Conservation (phyloP, 495 filamentous ascomycete genomes). For the Pseudoneurospora amorphoporcata region DNA sequence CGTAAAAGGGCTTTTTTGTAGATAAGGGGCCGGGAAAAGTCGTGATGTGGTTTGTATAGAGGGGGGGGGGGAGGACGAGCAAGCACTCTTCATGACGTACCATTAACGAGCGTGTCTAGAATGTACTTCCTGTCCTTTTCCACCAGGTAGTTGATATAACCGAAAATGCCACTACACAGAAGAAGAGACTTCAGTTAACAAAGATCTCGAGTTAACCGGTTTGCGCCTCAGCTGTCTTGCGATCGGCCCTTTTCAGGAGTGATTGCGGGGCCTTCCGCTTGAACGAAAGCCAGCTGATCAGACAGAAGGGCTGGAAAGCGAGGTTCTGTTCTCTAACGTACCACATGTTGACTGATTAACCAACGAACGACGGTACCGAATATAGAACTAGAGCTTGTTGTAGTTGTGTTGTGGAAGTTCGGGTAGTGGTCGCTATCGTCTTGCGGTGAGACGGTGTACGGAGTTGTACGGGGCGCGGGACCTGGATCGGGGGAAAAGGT, state of each 20-base stretch:
- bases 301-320: neutral
- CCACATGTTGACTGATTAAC: slow-evolving; percentile 25
- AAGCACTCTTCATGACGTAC: slow-evolving; percentile 31
- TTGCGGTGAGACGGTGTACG: neutral
- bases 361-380: slow-evolving; percentile 14
- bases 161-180: slow-evolving; percentile 81
- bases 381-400: neutral
- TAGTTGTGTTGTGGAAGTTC: neutral
- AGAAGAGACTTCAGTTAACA: neutral
- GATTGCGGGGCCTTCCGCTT: neutral
- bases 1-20: neutral
- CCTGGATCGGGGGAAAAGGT: neutral
- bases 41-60: neutral
- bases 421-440: neutral
- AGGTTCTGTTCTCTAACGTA: slow-evolving; percentile 13
- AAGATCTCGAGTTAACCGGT: neutral
- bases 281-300: neutral
- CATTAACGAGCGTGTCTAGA: slow-evolving; percentile 91
- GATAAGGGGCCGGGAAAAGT: slow-evolving; percentile 7
- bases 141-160: slow-evolving; percentile 86
- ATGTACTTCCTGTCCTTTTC: slow-evolving; percentile 96
- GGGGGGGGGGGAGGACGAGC: neutral
- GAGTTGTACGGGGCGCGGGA: neutral
- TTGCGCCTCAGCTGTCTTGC: neutral
- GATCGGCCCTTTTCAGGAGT: neutral